phyloP scores from a whole-genome alignment of 2,329 filamentous ascomycete species.

The Aureobasidium sp. region DNA sequence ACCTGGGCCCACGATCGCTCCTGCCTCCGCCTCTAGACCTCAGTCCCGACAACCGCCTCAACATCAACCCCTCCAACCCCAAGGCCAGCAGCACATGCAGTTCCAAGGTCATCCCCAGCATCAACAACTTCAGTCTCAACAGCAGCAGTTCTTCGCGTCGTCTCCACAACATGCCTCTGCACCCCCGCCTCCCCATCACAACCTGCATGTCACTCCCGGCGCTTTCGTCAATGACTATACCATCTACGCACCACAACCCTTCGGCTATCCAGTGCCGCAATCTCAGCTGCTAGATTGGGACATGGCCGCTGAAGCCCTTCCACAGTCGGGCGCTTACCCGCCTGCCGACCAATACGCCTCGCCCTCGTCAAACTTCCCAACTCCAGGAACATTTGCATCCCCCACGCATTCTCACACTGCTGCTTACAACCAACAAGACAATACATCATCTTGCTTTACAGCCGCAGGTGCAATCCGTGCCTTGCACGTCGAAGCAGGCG shows the following conservation, averaged over 20 bases:
- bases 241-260: slow-evolving; percentile 3
- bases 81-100: background rate
- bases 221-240: background rate
- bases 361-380: background rate
- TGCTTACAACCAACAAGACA: background rate
- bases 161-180: background rate
- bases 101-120: background rate
- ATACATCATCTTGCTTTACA: slow-evolving; percentile 30
- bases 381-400: background rate
- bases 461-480: slow-evolving; percentile 41
- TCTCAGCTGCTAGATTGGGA: slow-evolving; percentile 7
- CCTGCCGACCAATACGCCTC: background rate
- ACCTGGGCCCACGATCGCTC: no score
- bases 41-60: background rate
- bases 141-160: slow-evolving; percentile 2
- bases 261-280: background rate
- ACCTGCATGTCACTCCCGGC: background rate
- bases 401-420: background rate
- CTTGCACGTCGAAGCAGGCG: slow-evolving; percentile 34
- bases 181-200: background rate
- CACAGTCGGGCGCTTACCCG: background rate
- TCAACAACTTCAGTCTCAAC: background rate
- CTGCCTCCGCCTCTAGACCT: background rate
- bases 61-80: background rate
- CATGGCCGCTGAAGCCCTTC: background rate